A percentile compares a stretch with the other conserved stretches of the same genome.
phyloP scores from a whole-genome alignment of 768 basidiomycete species.

The Cystoderma amianthinum region DNA sequence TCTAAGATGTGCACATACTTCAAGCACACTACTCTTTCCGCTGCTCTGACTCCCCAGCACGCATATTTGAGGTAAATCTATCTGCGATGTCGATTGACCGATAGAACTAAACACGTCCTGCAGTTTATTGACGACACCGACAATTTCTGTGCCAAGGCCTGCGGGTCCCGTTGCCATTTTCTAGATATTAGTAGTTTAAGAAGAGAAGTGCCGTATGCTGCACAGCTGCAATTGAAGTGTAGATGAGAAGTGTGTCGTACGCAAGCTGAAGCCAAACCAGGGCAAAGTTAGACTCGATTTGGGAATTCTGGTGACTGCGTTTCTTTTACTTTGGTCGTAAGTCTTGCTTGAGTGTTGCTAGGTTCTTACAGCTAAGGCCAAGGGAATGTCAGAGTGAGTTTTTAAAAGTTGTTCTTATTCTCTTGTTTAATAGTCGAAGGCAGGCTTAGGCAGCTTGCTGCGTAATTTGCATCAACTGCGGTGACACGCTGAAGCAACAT shows the following conservation, averaged over 20 bases:
- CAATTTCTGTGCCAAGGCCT: constrained; percentile 78
- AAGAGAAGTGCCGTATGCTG: constrained; percentile 3
- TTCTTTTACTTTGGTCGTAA: too few species aligned
- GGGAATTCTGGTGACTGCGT: background rate
- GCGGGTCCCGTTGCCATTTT: constrained; percentile 49
- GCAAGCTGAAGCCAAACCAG: constrained; percentile 20
- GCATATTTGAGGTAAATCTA: constrained; percentile 91
- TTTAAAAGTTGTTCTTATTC: too few species aligned
- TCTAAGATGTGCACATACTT: constrained; percentile 39
- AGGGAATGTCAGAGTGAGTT: too few species aligned
- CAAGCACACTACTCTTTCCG: constrained; percentile 89
- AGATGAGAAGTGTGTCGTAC: constrained; percentile 14
- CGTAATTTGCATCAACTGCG: too few species aligned
- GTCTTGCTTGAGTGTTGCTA: too few species aligned
- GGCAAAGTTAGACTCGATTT: constrained; percentile 2
- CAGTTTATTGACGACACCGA: constrained; percentile 78
- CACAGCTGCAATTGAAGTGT: background rate
- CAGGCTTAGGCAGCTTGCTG: too few species aligned
- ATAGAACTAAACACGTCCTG: constrained; percentile 88
- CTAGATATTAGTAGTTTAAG: constrained; percentile 13
- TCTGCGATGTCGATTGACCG: constrained; percentile 67
- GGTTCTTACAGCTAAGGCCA: too few species aligned
- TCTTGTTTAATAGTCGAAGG: too few species aligned
- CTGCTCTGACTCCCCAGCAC: constrained; percentile 90
- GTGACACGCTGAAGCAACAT: too few species aligned